Evolutionary conservation across 1,284 basidiomycete species (phyloP), one percentile per base, ranked within the genome.

Genomic region (Athelia psychrophila): DNA sequence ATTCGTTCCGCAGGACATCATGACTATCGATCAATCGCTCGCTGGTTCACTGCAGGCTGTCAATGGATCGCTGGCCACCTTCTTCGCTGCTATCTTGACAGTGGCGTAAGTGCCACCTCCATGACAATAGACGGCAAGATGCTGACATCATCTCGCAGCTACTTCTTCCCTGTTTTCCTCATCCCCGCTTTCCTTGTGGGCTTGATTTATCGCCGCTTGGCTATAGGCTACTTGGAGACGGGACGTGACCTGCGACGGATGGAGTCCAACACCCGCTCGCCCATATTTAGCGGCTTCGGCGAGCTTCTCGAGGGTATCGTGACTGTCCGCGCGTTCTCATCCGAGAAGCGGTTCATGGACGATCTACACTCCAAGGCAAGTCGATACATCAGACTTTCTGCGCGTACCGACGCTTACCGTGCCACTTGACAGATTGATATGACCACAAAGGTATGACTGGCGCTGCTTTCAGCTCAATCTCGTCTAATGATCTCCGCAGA

Each of bases 291-390:
- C 2, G 87, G 88, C 50, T 93, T 94, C 61, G 81, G 80, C 5
- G 93, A 96, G 67, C 69, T 92, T 12, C 71, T 94, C 32, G 82
- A 84, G 54, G 91, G 91, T 19, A 86, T 93, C 47, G 79, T 91
- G 44, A 87, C 89, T n/a, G 91, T 96, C 33, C 83, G 94, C 47
- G 95, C 93, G 0, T 97, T 95, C 69, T 88, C 88, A 9, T 89
- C 85, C 2, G 93, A 95, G 61, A 72, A 74, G 38, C 75, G 81
- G 18, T 95, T 96, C 74, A 76, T 94, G 59, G 78, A 88, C 50
- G 77, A 79, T 48, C 72, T 94, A 30, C 88, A 88, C 63, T 63
- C 53, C 3, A 87, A 84, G 40, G 27, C 27, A 13, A 30, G 27
- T 30, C 13, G 27, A 30, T 44, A 30, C 27, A 30, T 30, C 13